Conservation (phyloP, 129 eudicot genomes). For the Saposhnikovia divaricata region DNA sequence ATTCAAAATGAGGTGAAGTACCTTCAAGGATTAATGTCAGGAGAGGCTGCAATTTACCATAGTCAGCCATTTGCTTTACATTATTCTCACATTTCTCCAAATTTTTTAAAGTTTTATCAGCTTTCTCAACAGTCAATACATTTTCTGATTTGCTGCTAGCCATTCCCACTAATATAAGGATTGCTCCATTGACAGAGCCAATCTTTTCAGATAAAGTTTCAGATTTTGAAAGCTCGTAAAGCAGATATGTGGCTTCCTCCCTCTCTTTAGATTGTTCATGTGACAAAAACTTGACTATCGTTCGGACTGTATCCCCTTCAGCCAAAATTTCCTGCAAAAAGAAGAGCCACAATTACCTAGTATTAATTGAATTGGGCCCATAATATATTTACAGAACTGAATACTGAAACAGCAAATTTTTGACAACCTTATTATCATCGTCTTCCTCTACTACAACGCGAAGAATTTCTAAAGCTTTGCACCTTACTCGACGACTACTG, state of each 20-base stretch:
- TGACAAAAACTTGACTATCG: constrained; percentile 74
- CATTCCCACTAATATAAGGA: constrained; percentile 81
- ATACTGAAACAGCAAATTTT: constrained; percentile 17
- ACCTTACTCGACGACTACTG: constrained; percentile 60
- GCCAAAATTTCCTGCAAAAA: constrained; percentile 79
- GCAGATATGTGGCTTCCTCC: constrained; percentile 84
- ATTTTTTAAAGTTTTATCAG: constrained; percentile 71
- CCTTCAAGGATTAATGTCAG: constrained; percentile 81
- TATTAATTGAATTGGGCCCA: neutral
- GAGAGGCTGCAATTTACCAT: constrained; percentile 87
- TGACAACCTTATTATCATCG: constrained; percentile 71
- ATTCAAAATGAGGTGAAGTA: constrained; percentile 15
- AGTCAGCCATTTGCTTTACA: constrained; percentile 90
- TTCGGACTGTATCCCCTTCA: constrained; percentile 89
- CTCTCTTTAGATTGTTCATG: constrained; percentile 79
- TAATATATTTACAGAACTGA: neutral
- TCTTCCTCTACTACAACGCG: constrained; percentile 74
- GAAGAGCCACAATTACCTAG: neutral
- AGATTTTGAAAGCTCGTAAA: constrained; percentile 78
- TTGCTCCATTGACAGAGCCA: constrained; percentile 83
- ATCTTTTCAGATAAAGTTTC: constrained; percentile 64
- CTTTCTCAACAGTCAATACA: constrained; percentile 62
- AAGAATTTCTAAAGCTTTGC: constrained; percentile 74
- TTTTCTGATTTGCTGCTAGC: constrained; percentile 90
- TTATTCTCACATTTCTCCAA: constrained; percentile 73